phyloP scores from a whole-genome alignment of 768 basidiomycete genomes.

The Panaeolus cyanescens region DNA sequence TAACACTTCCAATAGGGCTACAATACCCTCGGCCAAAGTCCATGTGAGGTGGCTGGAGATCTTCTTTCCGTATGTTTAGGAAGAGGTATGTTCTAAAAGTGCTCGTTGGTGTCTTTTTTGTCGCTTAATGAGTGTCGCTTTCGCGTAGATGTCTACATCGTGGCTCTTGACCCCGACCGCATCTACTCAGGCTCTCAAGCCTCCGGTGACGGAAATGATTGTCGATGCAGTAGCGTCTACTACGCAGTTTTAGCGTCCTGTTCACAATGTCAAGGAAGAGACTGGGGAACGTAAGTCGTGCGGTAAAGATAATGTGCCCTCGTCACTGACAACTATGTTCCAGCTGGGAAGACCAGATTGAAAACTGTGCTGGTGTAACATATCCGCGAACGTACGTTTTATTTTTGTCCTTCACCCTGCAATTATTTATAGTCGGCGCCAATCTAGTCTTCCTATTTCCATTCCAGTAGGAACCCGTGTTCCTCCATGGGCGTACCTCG shows the following conservation, averaged over 20 bases:
- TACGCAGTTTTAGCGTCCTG: slow-evolving; percentile 55
- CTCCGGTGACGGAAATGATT: slow-evolving; percentile 33
- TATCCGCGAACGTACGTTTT: slow-evolving; percentile 34
- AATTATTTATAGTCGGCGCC: background rate
- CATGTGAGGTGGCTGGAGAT: slow-evolving; percentile 43
- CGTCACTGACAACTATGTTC: background rate
- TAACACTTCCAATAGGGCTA: slow-evolving; percentile 28
- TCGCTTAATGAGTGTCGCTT: background rate
- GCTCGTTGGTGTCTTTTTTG: background rate
- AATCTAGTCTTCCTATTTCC: slow-evolving; percentile 41
- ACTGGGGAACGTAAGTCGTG: slow-evolving; percentile 30
- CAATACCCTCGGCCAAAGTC: slow-evolving; percentile 41
- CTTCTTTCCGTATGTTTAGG: slow-evolving; percentile 42
- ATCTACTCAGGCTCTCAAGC: slow-evolving; percentile 40
- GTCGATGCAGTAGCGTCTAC: slow-evolving; percentile 52
- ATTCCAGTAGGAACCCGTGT: slow-evolving; percentile 45
- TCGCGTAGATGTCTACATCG: slow-evolving; percentile 31
- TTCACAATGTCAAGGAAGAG: slow-evolving; percentile 43
- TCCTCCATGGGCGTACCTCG: slow-evolving; percentile 51
- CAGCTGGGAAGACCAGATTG: slow-evolving; percentile 51
- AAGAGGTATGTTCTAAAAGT: slow-evolving; percentile 30
- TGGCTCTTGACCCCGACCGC: slow-evolving; percentile 25
- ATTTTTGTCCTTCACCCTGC: background rate
- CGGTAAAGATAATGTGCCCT: background rate
- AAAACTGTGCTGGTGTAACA: slow-evolving; percentile 43